Conservation (phyloP, 495 filamentous ascomycete genomes). For the Penicillium desertorum region DNA sequence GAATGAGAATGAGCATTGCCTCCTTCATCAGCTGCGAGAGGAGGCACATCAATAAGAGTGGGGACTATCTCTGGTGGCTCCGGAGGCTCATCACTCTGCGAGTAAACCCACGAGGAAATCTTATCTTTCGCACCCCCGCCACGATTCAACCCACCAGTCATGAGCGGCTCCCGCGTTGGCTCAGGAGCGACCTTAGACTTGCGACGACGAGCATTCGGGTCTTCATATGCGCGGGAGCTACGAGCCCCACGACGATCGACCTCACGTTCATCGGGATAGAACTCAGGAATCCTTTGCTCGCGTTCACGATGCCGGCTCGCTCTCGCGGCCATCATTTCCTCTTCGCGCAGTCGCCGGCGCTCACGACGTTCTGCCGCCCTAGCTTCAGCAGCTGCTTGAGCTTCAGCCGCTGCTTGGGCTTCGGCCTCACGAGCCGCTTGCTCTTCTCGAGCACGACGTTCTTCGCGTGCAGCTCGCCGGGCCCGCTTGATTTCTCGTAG, state of each 20-base stretch:
- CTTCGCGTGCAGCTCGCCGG: slow-evolving; percentile 49
- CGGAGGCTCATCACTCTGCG: slow-evolving; percentile 54
- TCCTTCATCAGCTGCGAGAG: slow-evolving; percentile 26
- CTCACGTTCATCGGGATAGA: slow-evolving; percentile 23
- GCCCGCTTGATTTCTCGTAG: slow-evolving; percentile 47
- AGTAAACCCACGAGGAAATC: slow-evolving; percentile 61
- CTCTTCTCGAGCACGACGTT: slow-evolving; percentile 49
- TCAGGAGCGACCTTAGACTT: slow-evolving; percentile 31
- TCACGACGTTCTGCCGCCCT: slow-evolving; percentile 43
- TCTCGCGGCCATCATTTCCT: slow-evolving; percentile 38
- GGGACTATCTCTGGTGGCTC: slow-evolving; percentile 57
- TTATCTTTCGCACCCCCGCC: slow-evolving; percentile 46
- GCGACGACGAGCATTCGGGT: slow-evolving; percentile 34
- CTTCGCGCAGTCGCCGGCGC: slow-evolving; percentile 39
- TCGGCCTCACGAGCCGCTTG: slow-evolving; percentile 47
- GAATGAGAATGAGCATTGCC: slow-evolving; percentile 38
- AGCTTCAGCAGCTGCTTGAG: slow-evolving; percentile 42
- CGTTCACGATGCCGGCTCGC: slow-evolving; percentile 38
- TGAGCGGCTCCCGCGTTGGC: slow-evolving; percentile 22
- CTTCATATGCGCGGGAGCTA: slow-evolving; percentile 29
- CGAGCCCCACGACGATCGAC: slow-evolving; percentile 21
- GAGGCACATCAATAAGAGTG: slow-evolving; percentile 55
- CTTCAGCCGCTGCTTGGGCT: slow-evolving; percentile 42
- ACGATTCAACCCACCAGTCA: slow-evolving; percentile 29
- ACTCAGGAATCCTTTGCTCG: slow-evolving; percentile 28